Evolutionary conservation across 31 red algal genomes (phyloP).

Genomic region (Porphyra umbilicalis): DNA sequence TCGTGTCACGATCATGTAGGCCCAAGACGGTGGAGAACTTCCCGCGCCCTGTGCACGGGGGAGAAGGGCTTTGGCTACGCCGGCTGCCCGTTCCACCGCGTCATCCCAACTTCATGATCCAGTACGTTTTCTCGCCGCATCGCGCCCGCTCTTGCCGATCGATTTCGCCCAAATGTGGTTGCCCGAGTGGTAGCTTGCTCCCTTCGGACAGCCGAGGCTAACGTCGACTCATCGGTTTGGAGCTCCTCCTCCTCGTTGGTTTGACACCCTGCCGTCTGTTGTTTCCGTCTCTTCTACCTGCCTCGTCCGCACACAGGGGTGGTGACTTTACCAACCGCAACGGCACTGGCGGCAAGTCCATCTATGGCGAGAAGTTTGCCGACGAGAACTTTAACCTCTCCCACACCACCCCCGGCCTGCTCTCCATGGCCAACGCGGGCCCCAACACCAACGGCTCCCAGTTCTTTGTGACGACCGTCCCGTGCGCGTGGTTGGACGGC

Average conservation of each 20-base stretch:
- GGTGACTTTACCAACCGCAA: conserved; percentile 84
- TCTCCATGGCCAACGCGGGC: conserved; percentile 91
- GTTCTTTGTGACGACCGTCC: conserved; percentile 81
- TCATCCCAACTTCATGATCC: conserved; percentile 88
- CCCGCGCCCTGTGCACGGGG: conserved; percentile 67
- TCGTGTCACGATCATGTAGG: neutral
- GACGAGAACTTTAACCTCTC: conserved; percentile 76
- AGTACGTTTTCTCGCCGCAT: conserved; percentile 7
- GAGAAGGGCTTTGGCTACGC: conserved; percentile 87
- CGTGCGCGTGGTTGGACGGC: conserved; percentile 80
- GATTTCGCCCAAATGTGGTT: neutral
- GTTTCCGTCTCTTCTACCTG: neutral
- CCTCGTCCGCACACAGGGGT: conserved; percentile 12
- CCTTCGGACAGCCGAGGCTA: neutral
- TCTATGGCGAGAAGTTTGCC: conserved; percentile 75
- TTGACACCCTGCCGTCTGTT: neutral
- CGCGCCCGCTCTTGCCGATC: neutral
- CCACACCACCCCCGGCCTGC: conserved; percentile 59
- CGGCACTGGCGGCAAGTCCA: conserved; percentile 86
- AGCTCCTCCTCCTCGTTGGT: neutral
- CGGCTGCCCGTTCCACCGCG: conserved; percentile 69
- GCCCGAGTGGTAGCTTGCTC: neutral
- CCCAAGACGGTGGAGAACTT: conserved; percentile 97
- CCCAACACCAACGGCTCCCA: conserved; percentile 89
- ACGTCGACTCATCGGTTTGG: neutral